phyloP scores from a whole-genome alignment of 2,329 filamentous ascomycete genomes.

The Tolypocladium pustulatum region DNA sequence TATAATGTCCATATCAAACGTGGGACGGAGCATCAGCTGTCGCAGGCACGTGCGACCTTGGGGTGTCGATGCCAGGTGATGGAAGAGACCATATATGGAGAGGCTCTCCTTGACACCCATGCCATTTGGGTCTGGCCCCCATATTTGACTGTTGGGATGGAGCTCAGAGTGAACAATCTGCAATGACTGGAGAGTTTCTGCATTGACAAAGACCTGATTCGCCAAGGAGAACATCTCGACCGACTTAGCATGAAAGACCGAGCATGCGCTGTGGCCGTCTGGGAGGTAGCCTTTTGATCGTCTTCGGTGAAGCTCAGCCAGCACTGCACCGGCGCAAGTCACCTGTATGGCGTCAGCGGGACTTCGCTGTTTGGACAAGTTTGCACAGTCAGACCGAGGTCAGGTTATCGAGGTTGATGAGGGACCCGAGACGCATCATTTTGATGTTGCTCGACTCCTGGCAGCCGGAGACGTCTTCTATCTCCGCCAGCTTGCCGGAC shows the following conservation, averaged over 20 bases:
- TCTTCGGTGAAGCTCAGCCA: slow-evolving; percentile 63
- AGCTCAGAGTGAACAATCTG: slow-evolving; percentile 77
- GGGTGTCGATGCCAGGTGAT: slow-evolving; percentile 60
- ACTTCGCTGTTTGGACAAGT: not conserved
- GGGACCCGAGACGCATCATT: slow-evolving; percentile 57
- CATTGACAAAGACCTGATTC: slow-evolving; percentile 64
- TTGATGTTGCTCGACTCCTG: slow-evolving; percentile 28
- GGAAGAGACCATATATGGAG: slow-evolving; percentile 77
- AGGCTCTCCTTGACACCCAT: slow-evolving; percentile 67
- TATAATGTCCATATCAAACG: slow-evolving; percentile 57
- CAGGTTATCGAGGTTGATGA: slow-evolving; percentile 62
- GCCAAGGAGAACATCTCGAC: slow-evolving; percentile 67
- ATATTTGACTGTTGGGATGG: slow-evolving; percentile 72
- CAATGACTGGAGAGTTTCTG: slow-evolving; percentile 69
- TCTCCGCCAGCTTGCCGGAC: not conserved
- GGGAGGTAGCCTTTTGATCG: slow-evolving; percentile 49
- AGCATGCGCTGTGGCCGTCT: slow-evolving; percentile 41
- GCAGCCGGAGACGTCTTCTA: not conserved
- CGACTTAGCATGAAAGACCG: slow-evolving; percentile 44
- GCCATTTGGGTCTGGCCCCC: slow-evolving; percentile 34
- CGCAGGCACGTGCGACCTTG: slow-evolving; percentile 68
- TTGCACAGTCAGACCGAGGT: slow-evolving; percentile 42
- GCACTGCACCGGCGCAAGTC: slow-evolving; percentile 76
- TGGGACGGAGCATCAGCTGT: slow-evolving; percentile 75
- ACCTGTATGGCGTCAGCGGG: slow-evolving; percentile 34